Evolutionary conservation across 352 stramenopile species (phyloP), one percentile per base, ranked within the genome.

Genomic region (Bremia lactucae): DNA sequence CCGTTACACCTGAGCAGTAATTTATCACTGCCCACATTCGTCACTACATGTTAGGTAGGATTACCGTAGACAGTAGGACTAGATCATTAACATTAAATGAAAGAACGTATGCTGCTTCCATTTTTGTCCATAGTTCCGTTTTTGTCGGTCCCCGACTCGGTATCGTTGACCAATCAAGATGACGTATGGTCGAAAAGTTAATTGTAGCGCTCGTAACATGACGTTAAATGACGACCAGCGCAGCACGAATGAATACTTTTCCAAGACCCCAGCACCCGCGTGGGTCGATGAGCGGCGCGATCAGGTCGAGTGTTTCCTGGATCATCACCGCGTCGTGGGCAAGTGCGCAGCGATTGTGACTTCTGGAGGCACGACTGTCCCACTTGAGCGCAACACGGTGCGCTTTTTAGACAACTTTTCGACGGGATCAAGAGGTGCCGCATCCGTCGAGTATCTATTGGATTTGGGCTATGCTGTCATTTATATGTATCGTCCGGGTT

Each of bases 341-440:
- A 83, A 82, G 52, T 89, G 72, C 46, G 67, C 98, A 13, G 94
- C 86, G 1, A 53, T 98, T 20, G 89, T 98, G 9, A 97, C 92
- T 14, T 97, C 83, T 0, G 95, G 95, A 20, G 95, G 95, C 11
- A 98, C 95, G 5, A 95, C 87, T 6, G 87, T 97, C 23, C 88
- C 92, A 42, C 73, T 98, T 19, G 95, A 98, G 70, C 63, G 79
- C 29, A 93, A 97, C 54, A 94, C 77, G 2, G 95, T 98, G 23
- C 86, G 95, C 31, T 98, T 95, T 63, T 74, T 98, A 19, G 95
- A 98, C 62, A 98, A 98, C 50, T 98, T 98, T 59, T 96, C 76
- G 11, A 98, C 94, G 0, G 95, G 95, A n/a, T 78, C 72, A 3
- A 63, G 92, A 23, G 92, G 90, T 21, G 87, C 89, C 2, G 65